Evolutionary conservation across 1,284 basidiomycete species (phyloP).

Genomic region (Ceratobasidium sp.): DNA sequence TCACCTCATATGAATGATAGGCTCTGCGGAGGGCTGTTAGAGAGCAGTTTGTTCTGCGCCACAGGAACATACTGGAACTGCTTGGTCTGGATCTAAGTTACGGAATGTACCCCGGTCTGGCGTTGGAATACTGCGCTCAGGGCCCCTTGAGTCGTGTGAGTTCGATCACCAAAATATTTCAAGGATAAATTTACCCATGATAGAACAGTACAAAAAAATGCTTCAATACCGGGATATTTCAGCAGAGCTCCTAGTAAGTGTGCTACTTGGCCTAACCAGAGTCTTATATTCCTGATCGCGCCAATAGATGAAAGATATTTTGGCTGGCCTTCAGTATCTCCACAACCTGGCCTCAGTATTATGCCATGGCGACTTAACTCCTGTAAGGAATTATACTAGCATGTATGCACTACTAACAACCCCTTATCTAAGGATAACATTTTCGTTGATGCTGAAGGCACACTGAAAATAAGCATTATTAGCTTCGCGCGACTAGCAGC

Average conservation of each 20-base stretch:
- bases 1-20: neutral
- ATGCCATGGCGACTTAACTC: constrained; percentile 1
- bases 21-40: neutral
- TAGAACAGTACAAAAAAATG: neutral
- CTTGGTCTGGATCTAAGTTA: constrained; percentile 4
- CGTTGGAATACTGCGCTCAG: constrained; percentile 11
- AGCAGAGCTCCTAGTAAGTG: too few species aligned
- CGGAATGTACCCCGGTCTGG: constrained; percentile 10
- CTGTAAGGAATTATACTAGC: neutral
- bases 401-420: neutral
- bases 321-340: constrained; percentile 8
- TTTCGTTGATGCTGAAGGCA: neutral
- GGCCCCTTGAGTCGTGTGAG: constrained; percentile 6
- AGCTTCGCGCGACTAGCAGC: constrained; percentile 12
- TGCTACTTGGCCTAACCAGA: neutral
- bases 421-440: constrained; percentile 3
- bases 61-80: constrained; percentile 7
- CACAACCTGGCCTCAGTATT: neutral
- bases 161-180: too few species aligned
- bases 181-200: neutral
- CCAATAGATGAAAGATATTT: constrained; percentile 11
- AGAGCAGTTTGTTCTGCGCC: neutral
- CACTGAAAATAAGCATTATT: constrained; percentile 19
- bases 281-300: neutral
- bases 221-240: too few species aligned